Percentiles rank a stretch among this genome's conserved stretches.
phyloP scores from a whole-genome alignment of 2,329 filamentous ascomycete genomes.

The Scedosporium aurantiacum region DNA sequence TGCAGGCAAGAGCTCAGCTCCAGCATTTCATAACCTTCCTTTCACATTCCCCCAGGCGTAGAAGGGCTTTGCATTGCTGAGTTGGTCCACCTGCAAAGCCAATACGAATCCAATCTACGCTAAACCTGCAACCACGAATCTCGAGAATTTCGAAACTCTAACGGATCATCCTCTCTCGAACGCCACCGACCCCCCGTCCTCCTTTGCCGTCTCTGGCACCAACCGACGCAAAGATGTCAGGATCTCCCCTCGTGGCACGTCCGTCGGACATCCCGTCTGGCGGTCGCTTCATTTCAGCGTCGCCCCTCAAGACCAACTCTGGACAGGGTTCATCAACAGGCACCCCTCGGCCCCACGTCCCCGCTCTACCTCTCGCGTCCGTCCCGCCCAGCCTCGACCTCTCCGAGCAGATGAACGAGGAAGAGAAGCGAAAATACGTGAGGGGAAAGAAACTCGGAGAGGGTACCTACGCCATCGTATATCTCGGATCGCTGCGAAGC shows the following conservation, averaged over 20 bases:
- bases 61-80: too few species aligned
- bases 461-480: slow-evolving; percentile 95
- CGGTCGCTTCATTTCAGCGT: slow-evolving; percentile 5
- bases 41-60: too few species aligned
- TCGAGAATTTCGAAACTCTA: too few species aligned
- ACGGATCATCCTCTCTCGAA: not conserved
- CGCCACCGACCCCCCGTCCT: not conserved
- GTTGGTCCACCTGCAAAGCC: too few species aligned
- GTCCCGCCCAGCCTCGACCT: slow-evolving; percentile 39
- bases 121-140: too few species aligned
- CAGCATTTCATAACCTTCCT: too few species aligned
- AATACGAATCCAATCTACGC: too few species aligned
- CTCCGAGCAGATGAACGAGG: slow-evolving; percentile 74
- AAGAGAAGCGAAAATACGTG: slow-evolving; percentile 78
- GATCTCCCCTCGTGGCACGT: slow-evolving; percentile 24
- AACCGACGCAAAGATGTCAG: slow-evolving; percentile 19
- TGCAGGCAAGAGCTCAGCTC: too few species aligned
- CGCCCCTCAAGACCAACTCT: slow-evolving; percentile 17
- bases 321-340: slow-evolving; percentile 18
- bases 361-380: slow-evolving; percentile 16
- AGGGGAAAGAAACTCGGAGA: slow-evolving; percentile 90
- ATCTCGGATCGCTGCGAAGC: slow-evolving; percentile 67
- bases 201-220: not conserved
- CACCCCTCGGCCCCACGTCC: slow-evolving; percentile 17
- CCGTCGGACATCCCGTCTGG: slow-evolving; percentile 13